Evolutionary conservation across 371 early-diverging fungal species (phyloP).

Genomic region (Mortierella sp.): DNA sequence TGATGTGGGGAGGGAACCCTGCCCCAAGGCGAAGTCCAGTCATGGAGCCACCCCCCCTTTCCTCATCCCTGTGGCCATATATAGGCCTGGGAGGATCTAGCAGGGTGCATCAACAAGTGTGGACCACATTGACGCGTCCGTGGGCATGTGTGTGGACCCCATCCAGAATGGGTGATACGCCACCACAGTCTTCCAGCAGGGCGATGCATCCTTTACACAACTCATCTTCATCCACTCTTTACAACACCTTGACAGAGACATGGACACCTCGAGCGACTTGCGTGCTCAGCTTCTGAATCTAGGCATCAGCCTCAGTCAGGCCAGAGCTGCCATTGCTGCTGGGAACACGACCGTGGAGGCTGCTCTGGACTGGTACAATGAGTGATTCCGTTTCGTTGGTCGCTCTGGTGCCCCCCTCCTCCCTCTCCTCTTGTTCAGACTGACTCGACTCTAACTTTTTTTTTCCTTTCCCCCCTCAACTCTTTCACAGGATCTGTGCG

Average conservation of each 20-base stretch:
- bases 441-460: neutral
- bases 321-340: slow-evolving; percentile 50
- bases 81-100: no score
- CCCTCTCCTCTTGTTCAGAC: no score
- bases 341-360: slow-evolving; percentile 41
- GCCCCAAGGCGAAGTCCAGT: no score
- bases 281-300: slow-evolving; percentile 39
- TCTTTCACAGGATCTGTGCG: slow-evolving; percentile 34
- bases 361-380: slow-evolving; percentile 43
- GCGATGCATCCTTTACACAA: neutral
- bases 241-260: neutral
- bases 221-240: neutral
- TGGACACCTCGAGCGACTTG: slow-evolving; percentile 31
- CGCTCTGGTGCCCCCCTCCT: no score
- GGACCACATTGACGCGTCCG: no score
- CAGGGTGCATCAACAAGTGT: no score
- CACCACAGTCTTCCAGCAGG: no score
- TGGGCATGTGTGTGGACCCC: no score
- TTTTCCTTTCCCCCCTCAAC: neutral
- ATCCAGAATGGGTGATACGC: no score
- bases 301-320: slow-evolving; percentile 46
- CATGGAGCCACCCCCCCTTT: neutral
- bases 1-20: no score
- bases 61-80: no score
- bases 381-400: neutral